A percentile compares a stretch with the other conserved stretches of the same genome.
These are phyloP conservation scores for Ogataea pini DNA, from an alignment of 805 yeast genomes.

Conservation along the genomic window DNA sequence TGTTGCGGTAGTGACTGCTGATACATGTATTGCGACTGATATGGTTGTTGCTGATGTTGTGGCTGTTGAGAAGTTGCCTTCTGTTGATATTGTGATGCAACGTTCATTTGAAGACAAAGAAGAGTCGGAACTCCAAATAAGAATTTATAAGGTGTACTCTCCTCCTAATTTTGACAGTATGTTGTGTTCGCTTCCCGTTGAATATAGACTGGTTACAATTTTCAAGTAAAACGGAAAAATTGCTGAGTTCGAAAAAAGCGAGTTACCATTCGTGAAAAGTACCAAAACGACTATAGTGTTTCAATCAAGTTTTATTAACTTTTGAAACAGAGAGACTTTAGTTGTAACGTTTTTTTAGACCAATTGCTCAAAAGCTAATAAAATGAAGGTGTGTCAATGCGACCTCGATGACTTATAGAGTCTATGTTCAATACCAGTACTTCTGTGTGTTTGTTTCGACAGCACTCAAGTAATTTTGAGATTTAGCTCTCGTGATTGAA, in stretches of 20 bases:
- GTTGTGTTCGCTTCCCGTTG: not conserved
- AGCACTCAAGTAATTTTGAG: not conserved
- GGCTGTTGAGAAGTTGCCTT: conserved; percentile 22
- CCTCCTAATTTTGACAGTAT: not conserved
- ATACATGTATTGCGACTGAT: conserved; percentile 17
- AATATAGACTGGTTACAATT: too few relatives aligned
- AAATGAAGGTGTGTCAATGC: not conserved
- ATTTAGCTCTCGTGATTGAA: not conserved
- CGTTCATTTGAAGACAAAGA: conserved; percentile 13
- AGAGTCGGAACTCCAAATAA: not conserved
- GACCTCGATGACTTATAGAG: not conserved
- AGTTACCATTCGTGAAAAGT: not conserved
- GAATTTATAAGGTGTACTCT: not conserved
- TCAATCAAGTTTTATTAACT: not conserved
- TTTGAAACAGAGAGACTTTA: not conserved
- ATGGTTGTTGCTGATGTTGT: conserved; percentile 21
- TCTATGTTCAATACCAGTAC: not conserved
- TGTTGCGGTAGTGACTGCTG: conserved; percentile 19
- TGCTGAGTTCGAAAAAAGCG: not conserved
- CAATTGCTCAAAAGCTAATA: not conserved
- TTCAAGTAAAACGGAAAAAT: not conserved
- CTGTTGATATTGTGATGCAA: conserved; percentile 20
- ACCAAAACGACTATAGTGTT: not conserved
- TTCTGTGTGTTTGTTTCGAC: not conserved
- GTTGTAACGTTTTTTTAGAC: not conserved